Percentiles rank a stretch among this genome's conserved stretches.
Conservation (phyloP, 1,284 basidiomycete genomes). For the Boletus hoseneyae region DNA sequence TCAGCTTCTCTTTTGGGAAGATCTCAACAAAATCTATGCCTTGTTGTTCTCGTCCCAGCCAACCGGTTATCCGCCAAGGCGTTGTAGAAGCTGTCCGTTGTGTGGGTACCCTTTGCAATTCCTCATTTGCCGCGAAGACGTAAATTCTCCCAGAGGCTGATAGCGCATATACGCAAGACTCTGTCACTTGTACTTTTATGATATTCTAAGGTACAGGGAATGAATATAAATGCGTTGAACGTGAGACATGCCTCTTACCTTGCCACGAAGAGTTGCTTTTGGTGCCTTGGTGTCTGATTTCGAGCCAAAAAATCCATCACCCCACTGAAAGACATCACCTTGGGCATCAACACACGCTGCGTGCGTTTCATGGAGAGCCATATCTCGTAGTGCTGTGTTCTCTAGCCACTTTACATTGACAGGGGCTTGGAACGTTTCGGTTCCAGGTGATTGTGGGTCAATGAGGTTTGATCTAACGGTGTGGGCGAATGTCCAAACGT, state of each 20-base stretch:
- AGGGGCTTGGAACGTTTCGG: conserved; percentile 47
- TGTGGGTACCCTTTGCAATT: conserved; percentile 42
- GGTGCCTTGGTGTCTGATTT: conserved; percentile 19
- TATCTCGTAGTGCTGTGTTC: conserved; percentile 69
- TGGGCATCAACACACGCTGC: conserved; percentile 82
- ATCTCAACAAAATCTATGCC: conserved; percentile 50
- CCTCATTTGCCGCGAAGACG: conserved; percentile 52
- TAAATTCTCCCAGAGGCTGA: conserved; percentile 75
- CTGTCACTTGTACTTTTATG: conserved; percentile 52
- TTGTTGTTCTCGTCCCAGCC: conserved; percentile 57
- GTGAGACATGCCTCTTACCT: conserved; percentile 46
- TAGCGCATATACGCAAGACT: conserved; percentile 66
- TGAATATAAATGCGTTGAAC: background rate
- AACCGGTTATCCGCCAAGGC: conserved; percentile 54
- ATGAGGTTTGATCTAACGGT: conserved; percentile 44
- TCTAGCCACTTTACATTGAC: conserved; percentile 53
- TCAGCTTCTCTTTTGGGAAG: conserved; percentile 43
- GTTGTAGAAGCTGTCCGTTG: conserved; percentile 39
- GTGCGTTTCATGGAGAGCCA: conserved; percentile 71
- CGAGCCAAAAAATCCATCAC: conserved; percentile 55
- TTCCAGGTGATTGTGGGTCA: conserved; percentile 34
- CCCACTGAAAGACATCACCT: conserved; percentile 92
- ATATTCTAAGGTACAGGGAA: conserved; percentile 54
- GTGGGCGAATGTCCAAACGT: background rate
- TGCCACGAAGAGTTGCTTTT: conserved; percentile 57